phyloP scores from a whole-genome alignment of 257 asterid genomes.

The Vinca minor region DNA sequence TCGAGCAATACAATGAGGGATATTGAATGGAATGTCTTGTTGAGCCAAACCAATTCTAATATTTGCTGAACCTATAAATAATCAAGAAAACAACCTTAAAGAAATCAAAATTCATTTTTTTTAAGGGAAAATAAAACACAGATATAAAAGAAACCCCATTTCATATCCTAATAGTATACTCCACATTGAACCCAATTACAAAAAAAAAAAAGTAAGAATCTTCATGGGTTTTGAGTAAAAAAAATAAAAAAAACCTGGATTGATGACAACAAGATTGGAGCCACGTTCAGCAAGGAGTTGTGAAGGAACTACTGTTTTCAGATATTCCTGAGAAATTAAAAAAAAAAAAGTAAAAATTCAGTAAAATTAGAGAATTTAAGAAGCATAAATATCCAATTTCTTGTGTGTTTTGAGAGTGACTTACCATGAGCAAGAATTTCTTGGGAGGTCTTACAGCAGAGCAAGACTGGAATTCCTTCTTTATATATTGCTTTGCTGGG shows the following conservation, averaged over 20 bases:
- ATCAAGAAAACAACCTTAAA: not conserved
- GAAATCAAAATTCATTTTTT: not conserved
- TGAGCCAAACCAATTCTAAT: conserved; percentile 80
- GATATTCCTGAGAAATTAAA: conserved; percentile 52
- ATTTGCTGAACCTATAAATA: conserved; percentile 57
- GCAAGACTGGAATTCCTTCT: not conserved
- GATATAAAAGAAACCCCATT: not conserved
- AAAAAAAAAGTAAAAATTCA: not conserved
- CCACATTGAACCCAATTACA: not conserved
- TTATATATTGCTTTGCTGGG: not conserved
- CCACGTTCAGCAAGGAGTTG: conserved; percentile 91
- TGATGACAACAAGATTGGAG: conserved; percentile 84
- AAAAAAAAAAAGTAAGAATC: conserved; percentile 7
- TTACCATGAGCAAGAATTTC: conserved; percentile 27
- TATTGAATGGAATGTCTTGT: conserved; percentile 57
- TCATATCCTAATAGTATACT: too few species aligned
- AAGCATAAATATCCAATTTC: not conserved
- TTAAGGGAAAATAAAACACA: not conserved
- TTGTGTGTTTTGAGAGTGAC: not conserved
- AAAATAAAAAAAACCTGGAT: conserved; percentile 53
- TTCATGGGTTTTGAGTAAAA: not conserved
- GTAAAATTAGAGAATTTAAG: conserved; percentile 6
- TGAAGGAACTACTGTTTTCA: conserved; percentile 72
- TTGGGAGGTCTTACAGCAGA: not conserved
- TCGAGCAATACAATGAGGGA: conserved; percentile 88